Conservation (phyloP, 176 grass and related monocot species). For the Raddia guianensis region DNA sequence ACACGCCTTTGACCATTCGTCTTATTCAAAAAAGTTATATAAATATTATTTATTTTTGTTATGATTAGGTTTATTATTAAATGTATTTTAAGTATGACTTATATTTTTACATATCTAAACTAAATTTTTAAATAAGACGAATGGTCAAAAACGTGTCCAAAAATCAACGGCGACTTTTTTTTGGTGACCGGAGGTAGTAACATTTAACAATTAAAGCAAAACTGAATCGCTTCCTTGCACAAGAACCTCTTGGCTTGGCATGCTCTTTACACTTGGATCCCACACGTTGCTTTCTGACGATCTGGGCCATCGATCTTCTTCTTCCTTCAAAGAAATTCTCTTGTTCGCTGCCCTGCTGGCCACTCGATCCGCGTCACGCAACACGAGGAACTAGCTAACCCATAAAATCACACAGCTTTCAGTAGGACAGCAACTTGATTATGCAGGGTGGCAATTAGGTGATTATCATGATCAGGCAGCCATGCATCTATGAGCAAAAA, state of each 20-base stretch:
- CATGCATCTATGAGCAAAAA: neutral
- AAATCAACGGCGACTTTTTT: no score
- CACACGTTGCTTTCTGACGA: neutral
- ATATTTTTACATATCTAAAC: no score
- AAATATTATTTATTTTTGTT: no score
- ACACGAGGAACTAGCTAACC: constrained; percentile 12
- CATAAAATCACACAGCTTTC: neutral
- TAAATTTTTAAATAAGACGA: no score
- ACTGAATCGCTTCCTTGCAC: neutral
- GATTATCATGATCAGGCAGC: neutral
- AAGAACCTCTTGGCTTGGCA: constrained; percentile 6
- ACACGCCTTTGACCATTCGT: no score
- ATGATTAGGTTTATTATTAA: no score
- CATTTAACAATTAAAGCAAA: neutral
- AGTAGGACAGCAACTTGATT: constrained; percentile 12
- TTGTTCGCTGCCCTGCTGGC: neutral
- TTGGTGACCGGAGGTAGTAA: no score
- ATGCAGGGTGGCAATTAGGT: neutral
- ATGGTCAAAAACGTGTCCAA: no score
- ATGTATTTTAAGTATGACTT: no score
- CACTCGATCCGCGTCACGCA: constrained; percentile 25
- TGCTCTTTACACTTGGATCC: neutral
- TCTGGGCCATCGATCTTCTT: neutral
- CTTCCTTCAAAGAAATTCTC: neutral
- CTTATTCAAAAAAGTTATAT: no score